phyloP scores from a whole-genome alignment of 2,329 filamentous ascomycete genomes.

The Paraphoma chrysanthemicola region DNA sequence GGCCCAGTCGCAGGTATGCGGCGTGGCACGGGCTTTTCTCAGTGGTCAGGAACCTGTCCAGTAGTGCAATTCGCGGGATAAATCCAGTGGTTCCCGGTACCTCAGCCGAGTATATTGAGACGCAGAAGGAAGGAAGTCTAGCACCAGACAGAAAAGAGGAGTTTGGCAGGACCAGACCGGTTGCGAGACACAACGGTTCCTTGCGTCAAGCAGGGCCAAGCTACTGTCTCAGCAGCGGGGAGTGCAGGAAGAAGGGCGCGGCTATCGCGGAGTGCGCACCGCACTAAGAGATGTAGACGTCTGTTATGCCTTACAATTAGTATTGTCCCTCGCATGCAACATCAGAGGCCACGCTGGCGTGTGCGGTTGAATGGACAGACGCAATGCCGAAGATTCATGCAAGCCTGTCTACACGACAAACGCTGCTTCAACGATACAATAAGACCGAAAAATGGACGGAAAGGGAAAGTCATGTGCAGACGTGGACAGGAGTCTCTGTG shows the following conservation, averaged over 20 bases:
- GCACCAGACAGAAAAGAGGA: constrained; percentile 17
- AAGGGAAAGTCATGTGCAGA: constrained; percentile 18
- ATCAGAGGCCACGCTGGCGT: constrained; percentile 5
- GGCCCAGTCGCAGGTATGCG: no score
- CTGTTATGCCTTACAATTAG: constrained; percentile 35
- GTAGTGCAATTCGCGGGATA: constrained; percentile 2
- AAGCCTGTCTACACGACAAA: constrained; percentile 5
- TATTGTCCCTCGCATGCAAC: constrained; percentile 35
- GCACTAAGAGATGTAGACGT: constrained; percentile 33
- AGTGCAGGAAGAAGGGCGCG: constrained; percentile 17
- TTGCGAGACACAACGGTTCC: constrained; percentile 33
- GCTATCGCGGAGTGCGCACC: constrained; percentile 3
- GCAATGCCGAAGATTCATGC: constrained; percentile 22
- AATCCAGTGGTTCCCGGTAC: constrained; percentile 10
- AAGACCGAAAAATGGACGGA: constrained; percentile 9
- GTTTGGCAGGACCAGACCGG: constrained; percentile 19
- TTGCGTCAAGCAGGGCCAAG: constrained; percentile 28
- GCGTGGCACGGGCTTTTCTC: no score
- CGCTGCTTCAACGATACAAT: neutral
- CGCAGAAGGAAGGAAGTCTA: constrained; percentile 19
- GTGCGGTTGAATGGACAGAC: neutral
- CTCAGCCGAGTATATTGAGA: constrained; percentile 11
- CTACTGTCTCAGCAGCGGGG: constrained; percentile 23
- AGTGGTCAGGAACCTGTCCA: constrained; percentile 2
- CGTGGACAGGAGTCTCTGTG: constrained; percentile 30